Evolutionary conservation across 768 basidiomycete genomes (phyloP).

Genomic region (Trametes coccinea): DNA sequence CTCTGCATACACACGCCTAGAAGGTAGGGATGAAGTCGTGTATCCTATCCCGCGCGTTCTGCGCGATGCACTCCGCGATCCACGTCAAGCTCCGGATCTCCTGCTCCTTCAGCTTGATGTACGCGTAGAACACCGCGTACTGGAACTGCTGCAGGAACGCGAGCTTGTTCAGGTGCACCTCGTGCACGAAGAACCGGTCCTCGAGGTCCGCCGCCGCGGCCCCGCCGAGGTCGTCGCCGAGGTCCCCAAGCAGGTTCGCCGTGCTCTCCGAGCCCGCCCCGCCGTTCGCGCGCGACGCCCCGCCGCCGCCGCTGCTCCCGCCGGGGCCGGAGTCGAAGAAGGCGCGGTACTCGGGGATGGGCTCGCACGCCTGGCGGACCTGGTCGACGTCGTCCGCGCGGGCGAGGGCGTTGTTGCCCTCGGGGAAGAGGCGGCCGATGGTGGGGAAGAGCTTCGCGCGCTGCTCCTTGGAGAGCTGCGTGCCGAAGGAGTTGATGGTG

Average conservation of each 20-base stretch:
- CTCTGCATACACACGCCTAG: conserved; percentile 38
- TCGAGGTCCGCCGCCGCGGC: conserved; percentile 75
- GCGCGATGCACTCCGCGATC: conserved; percentile 98
- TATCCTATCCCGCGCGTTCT: conserved; percentile 94
- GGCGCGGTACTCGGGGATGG: conserved; percentile 82
- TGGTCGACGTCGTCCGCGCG: conserved; percentile 95
- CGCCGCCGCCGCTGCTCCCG: no score
- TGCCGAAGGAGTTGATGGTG: conserved; percentile 98
- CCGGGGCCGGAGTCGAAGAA: conserved; percentile 70
- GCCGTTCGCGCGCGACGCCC: conserved; percentile 29
- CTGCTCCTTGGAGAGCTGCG: conserved; percentile 92
- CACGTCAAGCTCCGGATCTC: conserved; percentile 87
- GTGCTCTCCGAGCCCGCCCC: conserved; percentile 31
- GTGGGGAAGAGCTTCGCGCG: conserved; percentile 93
- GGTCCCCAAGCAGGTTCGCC: conserved; percentile 30
- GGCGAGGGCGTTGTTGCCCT: conserved; percentile 92
- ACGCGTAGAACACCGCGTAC: conserved; percentile 88
- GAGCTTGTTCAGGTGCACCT: conserved; percentile 92
- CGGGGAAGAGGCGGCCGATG: conserved; percentile 92
- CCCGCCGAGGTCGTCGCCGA: conserved; percentile 34
- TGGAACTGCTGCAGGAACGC: conserved; percentile 98
- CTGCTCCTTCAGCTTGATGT: conserved; percentile 90
- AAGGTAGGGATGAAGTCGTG: conserved; percentile 93
- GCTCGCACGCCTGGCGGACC: conserved; percentile 84
- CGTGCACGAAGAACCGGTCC: conserved; percentile 91